Evolutionary conservation across 805 yeast genomes (phyloP), one percentile per base, ranked within the genome.

Genomic region (Saccharomycopsis fibuligera): DNA sequence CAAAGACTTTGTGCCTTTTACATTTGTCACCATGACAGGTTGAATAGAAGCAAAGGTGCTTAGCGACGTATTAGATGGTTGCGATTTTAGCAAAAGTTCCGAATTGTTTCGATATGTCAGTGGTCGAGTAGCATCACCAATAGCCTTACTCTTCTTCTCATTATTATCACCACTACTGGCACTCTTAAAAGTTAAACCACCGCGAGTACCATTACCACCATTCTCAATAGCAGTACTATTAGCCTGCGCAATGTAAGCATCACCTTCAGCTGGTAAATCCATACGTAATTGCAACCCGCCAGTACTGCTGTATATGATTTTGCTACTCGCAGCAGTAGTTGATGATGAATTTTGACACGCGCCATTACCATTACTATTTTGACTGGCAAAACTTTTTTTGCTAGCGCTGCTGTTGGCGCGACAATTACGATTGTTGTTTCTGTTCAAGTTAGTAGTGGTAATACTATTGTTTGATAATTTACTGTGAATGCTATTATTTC

Each of bases 221-320:
- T 33, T 31, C 5, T 16, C 16, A 12, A 31, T 42, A 16, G 3
- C 25, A 9, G 30, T 35, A 4, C 8, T 29, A 5, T 3, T 38
- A 23, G 10, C 17, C 19, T 36, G 19, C 19, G 14, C n/a, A 8
- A 24, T 38, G 17, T 12, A 12, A 10, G 41, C 14, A 23, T 9
- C 25, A 2, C 9, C 10, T 38, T 38, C 41, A 5, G 27, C 19
- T 2, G 41, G 25, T 4, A 14, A 14, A 41, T 5, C 27, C 17
- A 41, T 41, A 9, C 35, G 35, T 12, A 44, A 22, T 19, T 50
- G 42, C 10, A 42, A 25, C 3, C 53, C 49, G 19, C 50, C 49
- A 4, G 37, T 43, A 29, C 39, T 30, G 35, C 25, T 43, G 29
- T 33, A 44, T 2, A 38, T 31, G 14, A 48, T 43, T 22, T 45